Conservation (phyloP, 768 basidiomycete genomes). For the Daedaleopsis sinensis region DNA sequence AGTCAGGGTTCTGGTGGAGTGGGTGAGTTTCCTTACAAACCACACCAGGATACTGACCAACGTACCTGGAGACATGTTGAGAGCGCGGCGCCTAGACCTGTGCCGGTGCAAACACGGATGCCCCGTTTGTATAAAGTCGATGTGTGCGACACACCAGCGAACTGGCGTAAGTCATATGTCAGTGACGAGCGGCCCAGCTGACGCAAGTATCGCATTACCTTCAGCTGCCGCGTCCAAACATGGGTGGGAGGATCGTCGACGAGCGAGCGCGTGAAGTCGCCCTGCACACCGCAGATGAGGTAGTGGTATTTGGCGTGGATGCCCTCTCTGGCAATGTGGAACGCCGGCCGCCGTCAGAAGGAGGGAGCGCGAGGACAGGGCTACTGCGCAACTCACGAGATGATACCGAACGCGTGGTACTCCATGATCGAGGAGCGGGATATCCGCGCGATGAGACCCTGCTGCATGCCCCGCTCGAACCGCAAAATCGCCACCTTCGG, state of each 20-base stretch:
- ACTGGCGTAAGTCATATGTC: slow-evolving; percentile 26
- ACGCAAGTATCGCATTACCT: slow-evolving; percentile 30
- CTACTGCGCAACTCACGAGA: slow-evolving; percentile 31
- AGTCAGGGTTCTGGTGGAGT: slow-evolving; percentile 32
- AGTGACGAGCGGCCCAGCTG: not conserved
- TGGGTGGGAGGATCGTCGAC: slow-evolving; percentile 43
- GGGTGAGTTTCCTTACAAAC: too few relatives aligned
- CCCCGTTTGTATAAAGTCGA: slow-evolving; percentile 47
- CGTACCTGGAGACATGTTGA: slow-evolving; percentile 45
- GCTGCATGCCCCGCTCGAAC: slow-evolving; percentile 49
- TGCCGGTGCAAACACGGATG: slow-evolving; percentile 48
- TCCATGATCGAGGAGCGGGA: slow-evolving; percentile 44
- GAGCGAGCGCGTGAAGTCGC: slow-evolving; percentile 46
- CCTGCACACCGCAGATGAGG: slow-evolving; percentile 49
- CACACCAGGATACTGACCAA: not conserved
- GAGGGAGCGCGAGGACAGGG: not conserved
- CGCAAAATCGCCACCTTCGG: slow-evolving; percentile 45
- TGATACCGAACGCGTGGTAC: slow-evolving; percentile 49
- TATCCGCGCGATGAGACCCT: slow-evolving; percentile 46
- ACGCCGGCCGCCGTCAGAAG: slow-evolving; percentile 12
- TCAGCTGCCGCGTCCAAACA: slow-evolving; percentile 48
- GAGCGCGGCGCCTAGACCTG: slow-evolving; percentile 46
- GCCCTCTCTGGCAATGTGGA: slow-evolving; percentile 37
- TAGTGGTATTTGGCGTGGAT: slow-evolving; percentile 45
- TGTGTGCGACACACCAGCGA: slow-evolving; percentile 47